Conservation (phyloP, 805 yeast species). For the Candida lessepsii region DNA sequence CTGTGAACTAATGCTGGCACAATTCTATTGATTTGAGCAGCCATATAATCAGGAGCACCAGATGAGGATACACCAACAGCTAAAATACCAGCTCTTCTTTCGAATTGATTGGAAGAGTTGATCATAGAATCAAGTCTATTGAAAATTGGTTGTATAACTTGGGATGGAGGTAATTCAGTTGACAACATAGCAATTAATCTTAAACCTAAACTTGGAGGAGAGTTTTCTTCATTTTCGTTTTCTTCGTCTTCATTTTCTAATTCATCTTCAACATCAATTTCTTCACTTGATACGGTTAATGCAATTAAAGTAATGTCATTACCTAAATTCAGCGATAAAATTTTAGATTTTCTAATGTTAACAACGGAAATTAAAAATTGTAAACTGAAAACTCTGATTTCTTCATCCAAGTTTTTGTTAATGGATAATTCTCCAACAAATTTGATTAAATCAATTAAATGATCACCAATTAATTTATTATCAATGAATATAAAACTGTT, state of each 20-base stretch:
- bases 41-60: conserved; percentile 92
- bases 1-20: conserved; percentile 74
- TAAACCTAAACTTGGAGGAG: conserved; percentile 74
- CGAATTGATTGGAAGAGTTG: conserved; percentile 59
- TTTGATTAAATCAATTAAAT: conserved; percentile 64
- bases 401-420: conserved; percentile 68
- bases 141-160: conserved; percentile 78
- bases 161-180: conserved; percentile 86
- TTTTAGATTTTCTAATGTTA: conserved; percentile 76
- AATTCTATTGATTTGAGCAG: conserved; percentile 70
- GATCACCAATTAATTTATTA: conserved; percentile 73
- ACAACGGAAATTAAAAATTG: conserved; percentile 80
- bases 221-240: conserved; percentile 88
- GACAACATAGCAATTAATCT: conserved; percentile 78
- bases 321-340: conserved; percentile 79
- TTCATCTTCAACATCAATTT: conserved; percentile 71
- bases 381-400: conserved; percentile 77
- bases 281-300: conserved; percentile 74
- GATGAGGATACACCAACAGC: conserved; percentile 79
- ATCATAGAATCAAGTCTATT: conserved; percentile 59
- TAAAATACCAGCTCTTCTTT: conserved; percentile 84
- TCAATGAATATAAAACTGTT: conserved; percentile 77
- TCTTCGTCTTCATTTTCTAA: conserved; percentile 81
- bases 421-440: conserved; percentile 75
- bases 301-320: conserved; percentile 74